These are phyloP conservation scores for Penicillium samsonianum DNA, from an alignment of 495 filamentous ascomycete genomes.

Conservation along the genomic window DNA sequence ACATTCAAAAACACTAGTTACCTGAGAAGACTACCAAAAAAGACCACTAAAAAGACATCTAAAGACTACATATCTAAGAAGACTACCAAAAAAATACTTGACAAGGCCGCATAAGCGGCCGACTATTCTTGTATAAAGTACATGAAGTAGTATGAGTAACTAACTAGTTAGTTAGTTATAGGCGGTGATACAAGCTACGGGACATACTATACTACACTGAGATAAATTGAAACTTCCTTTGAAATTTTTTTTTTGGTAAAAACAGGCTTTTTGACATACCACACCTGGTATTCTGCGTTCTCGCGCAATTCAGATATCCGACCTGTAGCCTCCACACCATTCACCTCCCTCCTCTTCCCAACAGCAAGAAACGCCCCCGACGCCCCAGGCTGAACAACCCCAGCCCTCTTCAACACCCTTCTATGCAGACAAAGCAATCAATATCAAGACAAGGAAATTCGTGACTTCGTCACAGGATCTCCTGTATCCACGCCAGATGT, in stretches of 20 bases:
- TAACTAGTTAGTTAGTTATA: too few species aligned
- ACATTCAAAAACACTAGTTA: too few species aligned
- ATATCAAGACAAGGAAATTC: constrained; percentile 39
- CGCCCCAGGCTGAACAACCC: constrained; percentile 5
- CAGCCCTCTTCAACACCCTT: constrained; percentile 15
- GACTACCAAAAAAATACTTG: too few species aligned
- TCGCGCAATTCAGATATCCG: constrained; percentile 4
- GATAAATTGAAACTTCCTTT: constrained; percentile 26
- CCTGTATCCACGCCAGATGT: constrained; percentile 31
- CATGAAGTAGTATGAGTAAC: too few species aligned
- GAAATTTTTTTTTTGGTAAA: constrained; percentile 33
- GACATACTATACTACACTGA: background rate
- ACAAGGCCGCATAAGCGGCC: too few species aligned
- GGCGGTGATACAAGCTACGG: too few species aligned
- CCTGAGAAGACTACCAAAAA: too few species aligned
- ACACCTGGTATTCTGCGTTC: constrained; percentile 7
- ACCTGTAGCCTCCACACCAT: background rate
- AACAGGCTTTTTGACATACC: constrained; percentile 31
- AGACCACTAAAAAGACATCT: too few species aligned
- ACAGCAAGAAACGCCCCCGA: constrained; percentile 7
- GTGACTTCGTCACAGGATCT: constrained; percentile 42
- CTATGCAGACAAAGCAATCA: constrained; percentile 18
- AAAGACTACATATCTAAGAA: too few species aligned
- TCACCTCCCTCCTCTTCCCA: background rate
- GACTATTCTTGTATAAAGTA: too few species aligned